Conservation (phyloP, 2,329 filamentous ascomycete species). For the Colletotrichum shisoi region DNA sequence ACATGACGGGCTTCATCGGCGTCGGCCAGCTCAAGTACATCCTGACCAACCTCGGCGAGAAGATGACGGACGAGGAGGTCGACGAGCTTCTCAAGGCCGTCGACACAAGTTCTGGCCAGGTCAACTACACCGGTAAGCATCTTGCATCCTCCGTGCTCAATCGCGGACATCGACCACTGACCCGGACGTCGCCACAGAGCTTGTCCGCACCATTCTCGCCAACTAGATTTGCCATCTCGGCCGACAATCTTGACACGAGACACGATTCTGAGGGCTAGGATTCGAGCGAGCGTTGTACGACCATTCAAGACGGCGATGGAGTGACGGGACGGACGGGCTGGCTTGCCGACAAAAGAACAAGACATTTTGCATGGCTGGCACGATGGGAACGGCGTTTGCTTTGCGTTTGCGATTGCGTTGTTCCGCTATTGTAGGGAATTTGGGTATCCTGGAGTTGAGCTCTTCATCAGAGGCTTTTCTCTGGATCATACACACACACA, state of each 20-base stretch:
- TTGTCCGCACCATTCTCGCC: conserved; percentile 85
- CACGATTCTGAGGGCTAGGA: not conserved
- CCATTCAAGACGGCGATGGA: not conserved
- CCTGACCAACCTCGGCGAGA: conserved; percentile 96
- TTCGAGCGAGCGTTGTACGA: conserved; percentile 30
- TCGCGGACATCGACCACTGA: not conserved
- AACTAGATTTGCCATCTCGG: conserved; percentile 62
- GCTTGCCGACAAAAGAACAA: conserved; percentile 26
- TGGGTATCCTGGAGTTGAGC: conserved; percentile 34
- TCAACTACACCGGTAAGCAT: conserved; percentile 89
- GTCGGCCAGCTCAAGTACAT: conserved; percentile 98
- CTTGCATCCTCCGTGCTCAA: not conserved
- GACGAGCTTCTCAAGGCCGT: conserved; percentile 98
- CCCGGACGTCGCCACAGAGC: conserved; percentile 60
- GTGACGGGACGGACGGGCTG: conserved; percentile 4
- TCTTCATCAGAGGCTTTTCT: conserved; percentile 29
- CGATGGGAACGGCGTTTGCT: conserved; percentile 39
- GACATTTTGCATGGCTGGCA: conserved; percentile 38
- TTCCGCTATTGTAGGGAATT: conserved; percentile 35
- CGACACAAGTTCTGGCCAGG: conserved; percentile 93
- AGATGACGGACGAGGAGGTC: conserved; percentile 98
- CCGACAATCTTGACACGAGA: not conserved
- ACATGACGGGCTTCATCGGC: conserved; percentile 96
- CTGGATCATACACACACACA: conserved; percentile 16
- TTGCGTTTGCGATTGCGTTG: conserved; percentile 32